Evolutionary conservation across 139 green algal species (phyloP).

Genomic region (Closterium sp.): DNA sequence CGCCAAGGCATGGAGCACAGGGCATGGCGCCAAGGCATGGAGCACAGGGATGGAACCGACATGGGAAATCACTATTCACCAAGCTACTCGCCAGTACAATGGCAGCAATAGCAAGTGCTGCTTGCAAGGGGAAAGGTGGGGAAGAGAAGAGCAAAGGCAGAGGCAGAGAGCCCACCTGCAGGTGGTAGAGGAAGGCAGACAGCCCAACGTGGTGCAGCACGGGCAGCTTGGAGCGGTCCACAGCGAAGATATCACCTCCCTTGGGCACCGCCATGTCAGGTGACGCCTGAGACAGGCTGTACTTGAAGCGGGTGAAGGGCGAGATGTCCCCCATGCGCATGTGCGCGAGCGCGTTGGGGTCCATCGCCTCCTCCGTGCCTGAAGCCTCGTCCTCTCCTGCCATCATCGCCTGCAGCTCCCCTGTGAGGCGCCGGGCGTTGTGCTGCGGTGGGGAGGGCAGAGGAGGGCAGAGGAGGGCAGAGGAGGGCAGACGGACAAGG

Average conservation of each 20-base stretch:
- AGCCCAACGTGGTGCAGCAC: slow-evolving; percentile 22
- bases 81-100: too few relatives aligned
- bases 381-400: neutral
- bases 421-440: neutral
- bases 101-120: too few relatives aligned
- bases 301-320: slow-evolving; percentile 20
- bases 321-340: neutral
- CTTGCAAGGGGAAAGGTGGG: neutral
- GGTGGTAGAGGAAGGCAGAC: neutral
- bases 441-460: too few relatives aligned
- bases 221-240: slow-evolving; percentile 28
- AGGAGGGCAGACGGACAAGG: too few relatives aligned
- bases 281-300: neutral
- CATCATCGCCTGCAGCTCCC: neutral
- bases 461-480: too few relatives aligned
- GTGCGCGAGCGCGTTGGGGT: neutral
- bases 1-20: too few relatives aligned
- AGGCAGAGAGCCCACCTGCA: neutral
- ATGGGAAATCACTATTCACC: too few relatives aligned
- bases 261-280: slow-evolving; percentile 5
- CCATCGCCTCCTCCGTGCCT: neutral
- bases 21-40: neutral
- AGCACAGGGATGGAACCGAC: neutral
- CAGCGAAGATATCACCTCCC: slow-evolving; percentile 2
- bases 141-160: neutral